Evolutionary conservation across 179 eudicot genomes (phyloP).

Genomic region (Spinacia oleracea): DNA sequence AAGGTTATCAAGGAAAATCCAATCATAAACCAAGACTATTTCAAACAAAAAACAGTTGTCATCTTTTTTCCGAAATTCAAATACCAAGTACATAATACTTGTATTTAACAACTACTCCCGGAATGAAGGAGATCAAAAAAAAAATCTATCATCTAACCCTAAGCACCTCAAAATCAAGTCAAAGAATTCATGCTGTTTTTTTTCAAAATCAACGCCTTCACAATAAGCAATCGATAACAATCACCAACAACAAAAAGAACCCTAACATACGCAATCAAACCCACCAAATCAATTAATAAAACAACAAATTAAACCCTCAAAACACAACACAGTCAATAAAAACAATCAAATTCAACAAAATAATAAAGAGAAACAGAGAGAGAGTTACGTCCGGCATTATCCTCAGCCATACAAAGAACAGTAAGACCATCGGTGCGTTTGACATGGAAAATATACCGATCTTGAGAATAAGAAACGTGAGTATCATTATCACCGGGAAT

Average conservation of each 20-base stretch:
- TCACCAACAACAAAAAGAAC: background rate
- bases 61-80: background rate
- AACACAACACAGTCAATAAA: background rate
- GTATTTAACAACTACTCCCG: background rate
- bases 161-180: background rate
- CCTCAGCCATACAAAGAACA: conserved; percentile 83
- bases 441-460: conserved; percentile 74
- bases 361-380: too few relatives aligned
- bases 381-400: conserved; percentile 73
- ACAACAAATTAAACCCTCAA: too few relatives aligned
- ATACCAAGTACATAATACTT: background rate
- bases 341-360: conserved; percentile 17
- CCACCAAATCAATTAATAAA: background rate
- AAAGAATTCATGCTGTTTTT: background rate
- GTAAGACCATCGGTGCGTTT: conserved; percentile 70
- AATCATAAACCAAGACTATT: background rate
- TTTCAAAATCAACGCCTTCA: background rate
- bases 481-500: conserved; percentile 50
- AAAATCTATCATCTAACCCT: background rate
- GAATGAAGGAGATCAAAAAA: background rate
- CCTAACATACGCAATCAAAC: background rate
- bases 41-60: background rate
- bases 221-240: background rate
- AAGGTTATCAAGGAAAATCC: background rate
- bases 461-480: conserved; percentile 72